Conservation (phyloP, 179 eudicot species). For the Spergularia azorica region DNA sequence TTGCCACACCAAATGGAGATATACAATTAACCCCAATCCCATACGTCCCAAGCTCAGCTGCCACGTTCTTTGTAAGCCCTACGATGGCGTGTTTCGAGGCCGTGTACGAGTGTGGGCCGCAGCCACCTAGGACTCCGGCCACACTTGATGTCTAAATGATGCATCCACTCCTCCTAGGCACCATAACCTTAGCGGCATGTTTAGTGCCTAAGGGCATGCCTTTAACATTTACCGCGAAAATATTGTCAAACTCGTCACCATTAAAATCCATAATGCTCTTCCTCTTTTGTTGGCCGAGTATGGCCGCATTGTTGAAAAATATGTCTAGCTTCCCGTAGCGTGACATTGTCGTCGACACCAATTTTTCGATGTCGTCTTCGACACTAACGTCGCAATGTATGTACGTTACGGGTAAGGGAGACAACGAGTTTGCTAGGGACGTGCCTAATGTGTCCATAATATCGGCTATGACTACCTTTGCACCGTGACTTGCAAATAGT, state of each 20-base stretch:
- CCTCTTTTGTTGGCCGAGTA: constrained; percentile 30
- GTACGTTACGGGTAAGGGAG: constrained; percentile 21
- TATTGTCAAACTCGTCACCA: constrained; percentile 28
- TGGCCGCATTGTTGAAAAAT: constrained; percentile 34
- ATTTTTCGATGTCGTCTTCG: constrained; percentile 21
- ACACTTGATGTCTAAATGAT: constrained; percentile 39
- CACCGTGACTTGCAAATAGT: constrained; percentile 19
- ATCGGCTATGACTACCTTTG: constrained; percentile 34
- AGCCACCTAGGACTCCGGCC: constrained; percentile 33
- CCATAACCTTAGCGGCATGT: constrained; percentile 46
- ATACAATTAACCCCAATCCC: constrained; percentile 51
- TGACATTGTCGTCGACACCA: constrained; percentile 18
- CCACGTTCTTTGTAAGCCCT: constrained; percentile 41
- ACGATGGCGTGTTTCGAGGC: constrained; percentile 42
- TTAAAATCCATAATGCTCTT: constrained; percentile 35
- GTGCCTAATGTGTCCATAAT: constrained; percentile 25
- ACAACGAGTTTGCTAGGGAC: constrained; percentile 25
- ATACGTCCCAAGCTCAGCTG: constrained; percentile 35
- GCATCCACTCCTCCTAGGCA: constrained; percentile 31
- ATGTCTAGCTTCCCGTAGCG: constrained; percentile 27
- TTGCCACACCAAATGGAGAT: constrained; percentile 41
- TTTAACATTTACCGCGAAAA: constrained; percentile 37
- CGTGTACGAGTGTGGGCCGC: constrained; percentile 32
- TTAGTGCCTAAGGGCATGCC: constrained; percentile 44
- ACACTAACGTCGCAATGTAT: constrained; percentile 34